Conservation (phyloP, 2,329 filamentous ascomycete species). For the Penicillium vulpinum region DNA sequence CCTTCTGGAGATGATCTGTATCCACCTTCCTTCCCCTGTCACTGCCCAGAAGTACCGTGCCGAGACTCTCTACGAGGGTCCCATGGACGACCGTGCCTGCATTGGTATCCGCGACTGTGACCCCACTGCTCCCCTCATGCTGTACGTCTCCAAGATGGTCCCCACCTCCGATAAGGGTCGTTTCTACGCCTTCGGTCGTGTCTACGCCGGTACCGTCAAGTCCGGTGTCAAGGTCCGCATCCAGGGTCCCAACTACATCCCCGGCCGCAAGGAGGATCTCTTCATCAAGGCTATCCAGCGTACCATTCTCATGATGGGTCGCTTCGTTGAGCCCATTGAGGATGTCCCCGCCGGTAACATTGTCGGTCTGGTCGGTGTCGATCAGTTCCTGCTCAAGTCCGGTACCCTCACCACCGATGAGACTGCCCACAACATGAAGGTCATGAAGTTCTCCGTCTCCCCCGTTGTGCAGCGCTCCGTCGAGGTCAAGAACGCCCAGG, state of each 20-base stretch:
- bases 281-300: constrained; percentile 99
- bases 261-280: constrained; percentile 97
- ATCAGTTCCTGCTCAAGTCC: constrained; percentile 99
- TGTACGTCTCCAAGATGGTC: constrained; percentile 99
- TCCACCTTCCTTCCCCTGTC: constrained; percentile 93
- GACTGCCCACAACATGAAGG: constrained; percentile 99
- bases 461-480: constrained; percentile 98
- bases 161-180: constrained; percentile 99
- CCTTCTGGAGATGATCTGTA: constrained; percentile 99
- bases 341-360: constrained; percentile 99
- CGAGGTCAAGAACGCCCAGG: constrained; percentile 99
- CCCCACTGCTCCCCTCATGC: constrained; percentile 96
- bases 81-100: constrained; percentile 84
- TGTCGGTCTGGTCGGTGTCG: constrained; percentile 97
- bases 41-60: constrained; percentile 97
- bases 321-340: constrained; percentile 97
- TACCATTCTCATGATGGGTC: constrained; percentile 99
- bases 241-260: constrained; percentile 97
- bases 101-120: constrained; percentile 99
- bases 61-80: constrained; percentile 99
- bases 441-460: constrained; percentile 99
- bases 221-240: constrained; percentile 99
- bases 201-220: constrained; percentile 96
- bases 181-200: constrained; percentile 99
- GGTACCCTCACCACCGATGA: constrained; percentile 98